Base-by-base conservation (phyloP, 1,284 basidiomycete species). In the Apiotrichum laibachii region DNA sequence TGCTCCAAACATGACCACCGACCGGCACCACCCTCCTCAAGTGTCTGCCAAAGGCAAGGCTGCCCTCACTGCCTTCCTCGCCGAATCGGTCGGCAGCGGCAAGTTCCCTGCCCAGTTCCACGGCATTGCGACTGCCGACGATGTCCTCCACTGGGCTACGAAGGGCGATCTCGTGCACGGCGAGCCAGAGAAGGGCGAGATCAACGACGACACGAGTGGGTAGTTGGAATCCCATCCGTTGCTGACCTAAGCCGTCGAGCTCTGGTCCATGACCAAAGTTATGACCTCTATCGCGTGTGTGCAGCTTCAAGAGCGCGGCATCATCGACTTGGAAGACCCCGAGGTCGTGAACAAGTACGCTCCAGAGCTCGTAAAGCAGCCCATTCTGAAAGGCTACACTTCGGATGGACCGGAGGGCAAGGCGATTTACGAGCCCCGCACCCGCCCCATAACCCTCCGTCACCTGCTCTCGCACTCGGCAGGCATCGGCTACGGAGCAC, bases 181-280 rank as follows among this genome's bases (percentile, higher is more conserved):
- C 2, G 50, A 71, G 35, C 62, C 62, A 2, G 57, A 61, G 9
- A 52, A 62, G 39, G 71, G 68, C 9, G 46, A 61, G 52, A 65
- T 75, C 18, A 56, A 68, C 53, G 57, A 59, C 35, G 61, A 70
- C 40, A 73, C 72, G n/a, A 61, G 73, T 75, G 59, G 58, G 70
- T 62, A 31, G 26, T 7, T 7, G 12, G 15, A n/a, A 16, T 13
- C 8, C 21, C 13, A 7, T 13, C n/a, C 22, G 10, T 26, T 6
- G 39, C 21, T 53, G 16, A 53, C 22, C 2, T 42, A 42, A 72
- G 72, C 53, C 5, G 51, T 67, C n/a, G 66, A 73, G 55, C 51
- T 72, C 7, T 75, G 67, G 59, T 73, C 72, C 12, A 67, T 66
- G 61, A 68, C 69, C 21, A 75, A 73, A 57, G 59, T 73, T 7